A percentile compares a stretch with the other conserved stretches of the same genome.
Evolutionary conservation across 805 yeast species (phyloP).

Genomic region (Pichia occidentalis): DNA sequence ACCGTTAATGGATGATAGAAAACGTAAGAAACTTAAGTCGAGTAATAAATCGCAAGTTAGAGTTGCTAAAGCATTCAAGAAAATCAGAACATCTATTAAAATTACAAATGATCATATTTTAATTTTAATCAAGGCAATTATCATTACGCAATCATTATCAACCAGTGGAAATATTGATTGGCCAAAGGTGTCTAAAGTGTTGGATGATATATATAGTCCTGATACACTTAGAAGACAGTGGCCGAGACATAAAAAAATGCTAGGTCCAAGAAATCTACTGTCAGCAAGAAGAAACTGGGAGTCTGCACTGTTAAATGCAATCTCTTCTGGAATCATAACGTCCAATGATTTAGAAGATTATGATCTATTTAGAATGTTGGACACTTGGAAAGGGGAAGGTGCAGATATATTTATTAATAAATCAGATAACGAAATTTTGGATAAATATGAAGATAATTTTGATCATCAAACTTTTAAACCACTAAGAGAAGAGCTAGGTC

Average conservation of each 20-base stretch:
- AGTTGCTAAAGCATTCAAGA: constrained; percentile 17
- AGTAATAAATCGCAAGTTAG: constrained; percentile 12
- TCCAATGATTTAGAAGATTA: constrained; percentile 43
- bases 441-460: constrained; percentile 41
- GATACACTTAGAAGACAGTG: constrained; percentile 55
- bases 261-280: constrained; percentile 54
- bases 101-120: constrained; percentile 40
- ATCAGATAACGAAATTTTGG: constrained; percentile 26
- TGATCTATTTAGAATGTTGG: constrained; percentile 46
- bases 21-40: constrained; percentile 24
- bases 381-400: constrained; percentile 55
- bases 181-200: constrained; percentile 46
- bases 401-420: constrained; percentile 28
- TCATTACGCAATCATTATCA: constrained; percentile 57
- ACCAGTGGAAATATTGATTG: constrained; percentile 55
- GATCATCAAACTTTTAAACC: constrained; percentile 38
- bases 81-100: constrained; percentile 21
- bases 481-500: constrained; percentile 22
- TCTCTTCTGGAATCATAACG: constrained; percentile 47
- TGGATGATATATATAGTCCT: constrained; percentile 35
- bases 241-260: constrained; percentile 54
- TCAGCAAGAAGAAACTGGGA: constrained; percentile 59
- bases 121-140: constrained; percentile 54
- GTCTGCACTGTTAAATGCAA: constrained; percentile 49
- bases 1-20: constrained; percentile 26